Base-by-base conservation (phyloP, 2,329 filamentous ascomycete species). In the Capronia coronata region DNA sequence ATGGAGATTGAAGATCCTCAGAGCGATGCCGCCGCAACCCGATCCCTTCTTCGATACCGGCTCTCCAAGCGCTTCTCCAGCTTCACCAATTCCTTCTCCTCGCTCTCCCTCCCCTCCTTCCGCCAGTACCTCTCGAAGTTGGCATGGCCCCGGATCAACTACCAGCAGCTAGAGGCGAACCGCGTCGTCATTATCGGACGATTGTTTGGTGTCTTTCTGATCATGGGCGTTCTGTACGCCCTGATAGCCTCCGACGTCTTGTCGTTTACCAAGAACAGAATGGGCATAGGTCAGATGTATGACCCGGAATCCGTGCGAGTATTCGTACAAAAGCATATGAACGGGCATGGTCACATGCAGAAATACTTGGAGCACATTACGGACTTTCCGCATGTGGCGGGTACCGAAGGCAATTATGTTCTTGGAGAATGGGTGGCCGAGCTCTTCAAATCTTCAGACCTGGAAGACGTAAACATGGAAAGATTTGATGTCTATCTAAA, bases 401-500 rank as follows among this genome's bases (percentile, higher is more conserved):
- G 93, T n/a, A 94, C 89, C 2, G 84, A 95, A 70, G 93, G 93
- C 41, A 91, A 94, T 69, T 89, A 84, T 61, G 86, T 84, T 39
- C 75, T 94, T 47, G 91, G 87, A 6, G 79, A 87, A 71, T 94
- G 90, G 73, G 80, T 96, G 47, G 78, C 90, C 67, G 82, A 81
- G 61, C 78, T 84, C 65, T 95, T 96, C 67, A 71, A 72, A 58
- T 76, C 76, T 43, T 82, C 83, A 39, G 78, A 80, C 2, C 75
- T 98, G 63, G 89, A 95, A 60, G 75, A 84, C 49, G 82, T 94
- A 21, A 71, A 74, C 43, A 75, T 88, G 62, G 85, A 94, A 61
- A 80, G 88, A 64, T 94, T 87, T 66, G 77, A 84, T 61, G 90
- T 94, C 13, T 97, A 96, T 65, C 72, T 97, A 62, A 97, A 97